Base-by-base conservation (phyloP, 2,329 filamentous ascomycete species). In the Pyrenochaeta sp. region DNA sequence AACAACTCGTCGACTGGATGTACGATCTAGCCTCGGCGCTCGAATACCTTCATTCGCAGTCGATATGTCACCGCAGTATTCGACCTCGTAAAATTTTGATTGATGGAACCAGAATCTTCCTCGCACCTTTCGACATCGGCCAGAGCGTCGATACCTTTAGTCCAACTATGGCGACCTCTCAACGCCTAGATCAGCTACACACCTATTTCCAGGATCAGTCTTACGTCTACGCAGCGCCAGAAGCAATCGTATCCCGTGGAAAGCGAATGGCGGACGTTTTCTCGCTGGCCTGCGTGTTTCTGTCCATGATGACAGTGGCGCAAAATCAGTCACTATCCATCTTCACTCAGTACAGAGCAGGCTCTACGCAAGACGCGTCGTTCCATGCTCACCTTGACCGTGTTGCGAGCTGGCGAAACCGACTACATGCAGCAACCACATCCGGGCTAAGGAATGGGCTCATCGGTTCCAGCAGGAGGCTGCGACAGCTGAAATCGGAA, bases 371-470 rank as follows among this genome's bases (percentile, higher is more conserved):
- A 19, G 77, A 79, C 44, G 65, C 73, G 0, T 76, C 72, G 2
- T 79, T 78, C 66, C 77, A 79, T 50, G 72, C 73, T 8, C 77
- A 79, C 54, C 64, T 78, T 2, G 75, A 78, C 40, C 72, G 72
- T 6, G 77, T 78, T 0, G 67, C 57, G 15, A 73, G 64, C 48
- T 77, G 71, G 74, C 68, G 72, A 13, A 75, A 68, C 56, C 64
- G 72, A 15, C 64, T 75, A 24, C 69, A 69, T 22, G 74, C 71
- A 46, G 64, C 70, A 6, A 74, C 68, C 6, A 78, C 66, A 25
- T 69, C 72, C 0, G 66, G 65, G 5, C 67, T 75, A 10, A 65
- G 73, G 12, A 72, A 67, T 8, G 74, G 72, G 0, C 53, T 69
- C 7, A 65, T 69, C 19, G 72, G 72, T 13, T 69, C 72, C 5